Evolutionary conservation across 2,329 filamentous ascomycete species (phyloP), one percentile per base, ranked within the genome.

Genomic region (Aspergillus vadensis): DNA sequence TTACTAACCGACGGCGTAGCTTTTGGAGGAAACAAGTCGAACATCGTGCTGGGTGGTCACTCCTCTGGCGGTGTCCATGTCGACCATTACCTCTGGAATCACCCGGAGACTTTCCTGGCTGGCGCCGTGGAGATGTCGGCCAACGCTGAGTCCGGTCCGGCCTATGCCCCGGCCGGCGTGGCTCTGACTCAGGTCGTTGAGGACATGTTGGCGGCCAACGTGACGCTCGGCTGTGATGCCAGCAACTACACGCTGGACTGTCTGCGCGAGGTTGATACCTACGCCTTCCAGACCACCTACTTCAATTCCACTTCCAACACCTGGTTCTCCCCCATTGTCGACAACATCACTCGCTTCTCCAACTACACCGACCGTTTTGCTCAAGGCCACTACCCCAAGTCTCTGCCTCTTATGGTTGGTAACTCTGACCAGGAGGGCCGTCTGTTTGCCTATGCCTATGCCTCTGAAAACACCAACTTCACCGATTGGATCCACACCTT

Each of bases 41-140:
- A 57, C 56, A 68, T 68, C 19, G 66, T 68, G 7, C 49, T 68
- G 23, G 66, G 65, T 3, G 66, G 66, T 8, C 66, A 68, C 50
- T 68, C 66, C 5, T 68, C 66, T 7, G 66, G 66, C 21, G 59
- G 55, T 52, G 66, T 67, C 7, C 63, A 66, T 27, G 65, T 67
- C 32, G 66, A 68, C 44, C 60, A 68, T 58, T 68, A 68, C 36
- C 62, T 68, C 59, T 68, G 66, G 66, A 68, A 62, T 27, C 66
- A 68, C 53, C 66, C 66, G 6, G 27, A 63, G 2, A 68, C 66
- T 41, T 67, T 65, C 59, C 44, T 68, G 17, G 66, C 66, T 5
- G 65, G 66, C 48, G 66, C 66, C 12, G 60, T 67, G 10, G 66
- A 68, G 57, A 67, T 68, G 66, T 68, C 66, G 5, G 66, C 66